A percentile compares a stretch with the other conserved stretches of the same genome.
These are phyloP conservation scores for Plasmodium vinckei DNA, from an alignment of 169 alveolate species.

Conservation along the genomic window DNA sequence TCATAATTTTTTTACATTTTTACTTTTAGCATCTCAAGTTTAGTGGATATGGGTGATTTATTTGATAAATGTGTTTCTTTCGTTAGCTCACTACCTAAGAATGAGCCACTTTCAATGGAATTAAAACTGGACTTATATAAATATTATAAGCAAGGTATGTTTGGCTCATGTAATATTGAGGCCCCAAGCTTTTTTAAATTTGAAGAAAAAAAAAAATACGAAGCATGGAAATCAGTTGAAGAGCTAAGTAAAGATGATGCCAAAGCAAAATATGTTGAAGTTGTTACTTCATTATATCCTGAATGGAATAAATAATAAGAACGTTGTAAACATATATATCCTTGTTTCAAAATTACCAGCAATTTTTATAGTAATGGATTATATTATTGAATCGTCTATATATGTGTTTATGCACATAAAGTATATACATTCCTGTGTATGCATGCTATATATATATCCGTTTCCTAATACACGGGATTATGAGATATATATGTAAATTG, in stretches of 20 bases:
- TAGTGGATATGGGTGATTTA: constrained; percentile 1
- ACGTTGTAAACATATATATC: not conserved
- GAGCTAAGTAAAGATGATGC: constrained; percentile 91
- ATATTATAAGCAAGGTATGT: constrained; percentile 92
- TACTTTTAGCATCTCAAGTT: not conserved
- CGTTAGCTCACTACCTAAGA: constrained; percentile 25
- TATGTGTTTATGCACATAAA: constrained; percentile 14
- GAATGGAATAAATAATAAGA: constrained; percentile 73
- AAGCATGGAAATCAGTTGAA: constrained; percentile 92
- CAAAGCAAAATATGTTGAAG: constrained; percentile 87
- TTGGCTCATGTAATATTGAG: constrained; percentile 91
- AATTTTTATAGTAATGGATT: too few species aligned
- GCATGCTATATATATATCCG: too few species aligned
- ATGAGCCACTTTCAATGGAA: constrained; percentile 73
- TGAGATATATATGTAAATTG: too few species aligned
- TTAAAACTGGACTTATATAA: constrained; percentile 86
- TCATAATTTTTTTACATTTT: not conserved
- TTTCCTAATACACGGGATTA: too few species aligned
- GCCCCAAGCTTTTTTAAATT: constrained; percentile 92
- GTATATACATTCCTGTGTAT: not conserved
- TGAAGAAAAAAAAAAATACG: constrained; percentile 93
- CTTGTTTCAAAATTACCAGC: not conserved
- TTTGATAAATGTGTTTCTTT: constrained; percentile 38
- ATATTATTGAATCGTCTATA: not conserved
- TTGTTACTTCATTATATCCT: constrained; percentile 76